These are phyloP conservation scores for Debaryomyces coudertii DNA, from an alignment of 1,139 yeast genomes.

Conservation along the genomic window DNA sequence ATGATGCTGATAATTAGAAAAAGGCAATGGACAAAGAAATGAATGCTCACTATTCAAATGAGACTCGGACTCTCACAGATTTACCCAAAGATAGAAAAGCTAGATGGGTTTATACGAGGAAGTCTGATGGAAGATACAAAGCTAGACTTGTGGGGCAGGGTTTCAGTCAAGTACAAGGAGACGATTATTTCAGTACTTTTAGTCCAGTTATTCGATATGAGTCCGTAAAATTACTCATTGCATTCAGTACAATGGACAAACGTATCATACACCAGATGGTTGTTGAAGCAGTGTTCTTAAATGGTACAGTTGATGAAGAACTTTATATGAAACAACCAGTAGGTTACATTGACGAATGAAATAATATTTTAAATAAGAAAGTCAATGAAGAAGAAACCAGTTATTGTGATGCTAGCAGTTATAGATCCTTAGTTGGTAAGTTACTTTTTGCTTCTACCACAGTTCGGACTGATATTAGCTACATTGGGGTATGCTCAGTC, in stretches of 20 bases:
- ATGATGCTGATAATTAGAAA: conserved; percentile 1
- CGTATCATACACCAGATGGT: too few species aligned
- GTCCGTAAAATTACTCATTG: too few species aligned
- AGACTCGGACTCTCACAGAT: conserved; percentile 9
- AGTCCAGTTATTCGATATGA: too few species aligned
- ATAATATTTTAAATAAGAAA: too few species aligned
- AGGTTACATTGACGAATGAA: too few species aligned
- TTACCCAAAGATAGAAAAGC: conserved; percentile 1
- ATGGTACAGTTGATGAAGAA: too few species aligned
- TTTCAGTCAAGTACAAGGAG: background rate
- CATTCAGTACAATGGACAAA: too few species aligned
- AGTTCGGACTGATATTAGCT: conserved; percentile 11
- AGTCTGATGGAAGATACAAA: conserved; percentile 10
- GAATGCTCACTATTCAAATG: conserved; percentile 6
- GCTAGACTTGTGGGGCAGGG: conserved; percentile 1
- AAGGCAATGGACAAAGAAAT: conserved; percentile 6
- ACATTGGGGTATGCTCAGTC: conserved; percentile 5
- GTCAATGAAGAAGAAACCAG: too few species aligned
- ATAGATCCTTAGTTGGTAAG: conserved; percentile 11
- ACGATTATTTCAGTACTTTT: too few species aligned
- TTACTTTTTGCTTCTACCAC: conserved; percentile 11
- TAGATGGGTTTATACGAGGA: conserved; percentile 12
- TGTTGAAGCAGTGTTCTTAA: too few species aligned
- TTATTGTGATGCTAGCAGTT: background rate
- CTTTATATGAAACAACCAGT: too few species aligned